Percentiles rank a stretch among this genome's conserved stretches.
Conservation (phyloP, 495 filamentous ascomycete genomes). For the Podospora anserina region DNA sequence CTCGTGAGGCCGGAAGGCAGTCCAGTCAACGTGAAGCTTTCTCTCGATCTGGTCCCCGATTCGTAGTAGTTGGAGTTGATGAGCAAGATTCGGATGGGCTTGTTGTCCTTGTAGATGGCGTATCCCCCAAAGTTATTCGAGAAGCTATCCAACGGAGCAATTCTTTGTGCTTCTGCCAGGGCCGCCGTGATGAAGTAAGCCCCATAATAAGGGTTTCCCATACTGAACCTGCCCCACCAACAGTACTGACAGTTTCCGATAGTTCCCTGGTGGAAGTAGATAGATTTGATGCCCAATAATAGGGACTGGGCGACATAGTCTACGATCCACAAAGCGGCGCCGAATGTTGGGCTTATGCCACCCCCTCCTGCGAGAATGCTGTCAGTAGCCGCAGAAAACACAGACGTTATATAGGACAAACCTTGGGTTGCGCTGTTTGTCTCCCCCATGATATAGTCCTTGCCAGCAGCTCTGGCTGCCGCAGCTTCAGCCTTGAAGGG, state of each 20-base stretch:
- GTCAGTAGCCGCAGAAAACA: not conserved
- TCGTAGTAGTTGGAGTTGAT: constrained; percentile 60
- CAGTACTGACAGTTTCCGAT: constrained; percentile 61
- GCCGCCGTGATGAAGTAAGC: constrained; percentile 54
- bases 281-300: constrained; percentile 46
- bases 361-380: constrained; percentile 20
- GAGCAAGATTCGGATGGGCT: constrained; percentile 45
- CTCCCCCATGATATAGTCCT: constrained; percentile 57
- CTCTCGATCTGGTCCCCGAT: constrained; percentile 43
- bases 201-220: constrained; percentile 58
- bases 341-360: constrained; percentile 57
- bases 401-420: not conserved
- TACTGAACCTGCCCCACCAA: constrained; percentile 56
- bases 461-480: constrained; percentile 43
- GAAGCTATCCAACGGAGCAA: constrained; percentile 52
- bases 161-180: constrained; percentile 48
- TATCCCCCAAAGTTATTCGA: constrained; percentile 51
- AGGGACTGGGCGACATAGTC: constrained; percentile 54
- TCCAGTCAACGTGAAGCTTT: constrained; percentile 48
- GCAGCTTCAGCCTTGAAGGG: constrained; percentile 50
- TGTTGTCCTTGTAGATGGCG: constrained; percentile 43
- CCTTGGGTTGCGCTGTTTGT: constrained; percentile 48
- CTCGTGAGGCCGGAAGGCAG: constrained; percentile 27
- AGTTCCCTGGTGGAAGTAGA: constrained; percentile 62
- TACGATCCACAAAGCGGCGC: constrained; percentile 59